Conservation (phyloP, 2,329 filamentous ascomycete species). For the Pseudogymnoascus sp. region DNA sequence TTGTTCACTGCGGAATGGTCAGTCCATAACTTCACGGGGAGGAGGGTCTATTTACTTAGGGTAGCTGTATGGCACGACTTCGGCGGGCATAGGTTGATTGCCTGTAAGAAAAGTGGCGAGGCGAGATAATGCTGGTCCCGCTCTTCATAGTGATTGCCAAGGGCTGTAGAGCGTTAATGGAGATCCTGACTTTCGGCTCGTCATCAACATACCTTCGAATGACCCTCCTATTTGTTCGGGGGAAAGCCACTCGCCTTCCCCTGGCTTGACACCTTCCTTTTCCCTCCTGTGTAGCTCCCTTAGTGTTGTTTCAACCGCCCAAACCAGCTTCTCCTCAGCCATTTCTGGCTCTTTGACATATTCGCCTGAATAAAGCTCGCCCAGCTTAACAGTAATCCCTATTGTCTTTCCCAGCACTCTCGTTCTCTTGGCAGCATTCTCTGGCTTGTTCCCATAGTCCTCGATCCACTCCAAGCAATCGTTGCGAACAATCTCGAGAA, state of each 20-base stretch:
- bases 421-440: slow-evolving; percentile 41
- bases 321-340: slow-evolving; percentile 67
- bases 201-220: slow-evolving; percentile 48
- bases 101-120: slow-evolving; percentile 78
- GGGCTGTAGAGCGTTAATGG: slow-evolving; percentile 40
- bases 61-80: slow-evolving; percentile 69
- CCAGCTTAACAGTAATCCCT: slow-evolving; percentile 73
- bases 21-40: background rate
- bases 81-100: slow-evolving; percentile 58
- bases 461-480: slow-evolving; percentile 60
- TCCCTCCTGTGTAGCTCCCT: slow-evolving; percentile 55
- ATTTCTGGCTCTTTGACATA: slow-evolving; percentile 65
- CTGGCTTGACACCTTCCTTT: slow-evolving; percentile 58
- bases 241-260: slow-evolving; percentile 63
- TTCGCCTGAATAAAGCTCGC: slow-evolving; percentile 69
- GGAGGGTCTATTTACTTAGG: slow-evolving; percentile 48
- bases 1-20: slow-evolving; percentile 59
- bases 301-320: slow-evolving; percentile 73
- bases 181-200: background rate
- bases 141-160: slow-evolving; percentile 68
- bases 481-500: slow-evolving; percentile 65
- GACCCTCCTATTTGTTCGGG: slow-evolving; percentile 64
- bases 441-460: slow-evolving; percentile 44
- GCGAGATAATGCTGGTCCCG: slow-evolving; percentile 72
- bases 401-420: slow-evolving; percentile 66